Evolutionary conservation across 352 stramenopile genomes (phyloP), one percentile per base, ranked within the genome.

Genomic region (Plasmopara viticola): DNA sequence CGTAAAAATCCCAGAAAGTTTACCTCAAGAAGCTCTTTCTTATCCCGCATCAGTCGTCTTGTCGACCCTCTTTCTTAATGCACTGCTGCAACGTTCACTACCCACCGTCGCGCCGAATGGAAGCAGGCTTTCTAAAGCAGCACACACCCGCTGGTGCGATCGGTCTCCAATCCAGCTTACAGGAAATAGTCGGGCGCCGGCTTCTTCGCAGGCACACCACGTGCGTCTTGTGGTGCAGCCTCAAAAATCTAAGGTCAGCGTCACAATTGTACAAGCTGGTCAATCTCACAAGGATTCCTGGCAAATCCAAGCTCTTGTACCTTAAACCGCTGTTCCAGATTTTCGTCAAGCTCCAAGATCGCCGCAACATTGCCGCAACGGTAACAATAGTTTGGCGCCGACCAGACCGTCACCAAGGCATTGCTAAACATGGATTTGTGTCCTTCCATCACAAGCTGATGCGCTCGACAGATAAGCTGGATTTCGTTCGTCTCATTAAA

Each of bases 151-250:
- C 44, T 63, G 45, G 38, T 66, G 63, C 46, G 44, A 74, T 65
- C 53, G 45, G 47, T 55, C 37, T 31, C 25, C 29, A 31, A 35
- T 35, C 6, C 31, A 35, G 31, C 31, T 86, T 92, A 99, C 65
- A 99, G 83, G 78, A 99, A 99, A 79, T 99, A 99, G 70, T 99
- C 97, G 12, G 96, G 95, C 15, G 95, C 95, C 35, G 97, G 96
- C 70, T 98, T 98, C 74, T 99, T 99, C 38, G 96, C 86, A 31
- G 96, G 96, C 15, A 99, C 94, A 17, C 96, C 96, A 58, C 97
- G 82, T 6, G 87, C 91, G 53, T 99, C 96, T 69, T 98, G 94
- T 37, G 97, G 96, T 9, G 96, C 96, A 3, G 97, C 96, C 71
- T 99, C 95, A 68, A 99, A 99, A 64, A 99, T 98, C 79, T 96